phyloP scores from a whole-genome alignment of 2,329 filamentous ascomycete genomes.

The Rutstroemia sp. region DNA sequence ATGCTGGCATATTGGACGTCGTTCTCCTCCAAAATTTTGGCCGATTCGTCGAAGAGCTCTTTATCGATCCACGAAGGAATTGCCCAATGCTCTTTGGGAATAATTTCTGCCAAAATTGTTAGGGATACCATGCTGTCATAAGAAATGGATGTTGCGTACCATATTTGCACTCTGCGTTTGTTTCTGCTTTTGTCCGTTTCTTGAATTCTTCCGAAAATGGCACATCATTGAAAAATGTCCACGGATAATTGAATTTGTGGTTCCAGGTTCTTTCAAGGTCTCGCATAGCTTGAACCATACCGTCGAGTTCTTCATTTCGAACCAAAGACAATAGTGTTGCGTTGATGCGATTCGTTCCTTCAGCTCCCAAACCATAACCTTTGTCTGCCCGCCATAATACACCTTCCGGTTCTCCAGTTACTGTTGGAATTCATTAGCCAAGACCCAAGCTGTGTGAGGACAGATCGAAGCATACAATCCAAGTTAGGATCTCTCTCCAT shows the following conservation, averaged over 20 bases:
- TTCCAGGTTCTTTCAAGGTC: conserved; percentile 97
- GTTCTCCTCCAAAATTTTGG: conserved; percentile 73
- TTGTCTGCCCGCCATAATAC: conserved; percentile 64
- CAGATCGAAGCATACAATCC: conserved; percentile 59
- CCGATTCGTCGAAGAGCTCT: conserved; percentile 78
- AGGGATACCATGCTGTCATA: conserved; percentile 14
- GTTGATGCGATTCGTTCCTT: conserved; percentile 77
- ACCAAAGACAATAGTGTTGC: conserved; percentile 89
- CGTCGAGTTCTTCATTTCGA: conserved; percentile 79
- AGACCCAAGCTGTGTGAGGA: not conserved
- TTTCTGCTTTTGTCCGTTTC: conserved; percentile 66
- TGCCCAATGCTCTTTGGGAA: conserved; percentile 94
- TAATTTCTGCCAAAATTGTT: conserved; percentile 52
- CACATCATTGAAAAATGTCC: conserved; percentile 98
- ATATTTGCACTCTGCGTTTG: conserved; percentile 82
- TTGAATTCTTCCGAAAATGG: conserved; percentile 95
- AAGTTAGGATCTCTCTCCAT: conserved; percentile 76
- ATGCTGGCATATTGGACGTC: conserved; percentile 85
- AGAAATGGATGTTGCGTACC: conserved; percentile 42
- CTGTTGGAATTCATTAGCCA: conserved; percentile 38
- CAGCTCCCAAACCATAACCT: conserved; percentile 70
- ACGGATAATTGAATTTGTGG: conserved; percentile 97
- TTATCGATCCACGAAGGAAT: conserved; percentile 87
- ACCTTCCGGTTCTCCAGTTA: conserved; percentile 75
- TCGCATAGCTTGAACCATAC: conserved; percentile 79